Conservation (phyloP, 768 basidiomycete genomes). For the Fomitopsis serialis region DNA sequence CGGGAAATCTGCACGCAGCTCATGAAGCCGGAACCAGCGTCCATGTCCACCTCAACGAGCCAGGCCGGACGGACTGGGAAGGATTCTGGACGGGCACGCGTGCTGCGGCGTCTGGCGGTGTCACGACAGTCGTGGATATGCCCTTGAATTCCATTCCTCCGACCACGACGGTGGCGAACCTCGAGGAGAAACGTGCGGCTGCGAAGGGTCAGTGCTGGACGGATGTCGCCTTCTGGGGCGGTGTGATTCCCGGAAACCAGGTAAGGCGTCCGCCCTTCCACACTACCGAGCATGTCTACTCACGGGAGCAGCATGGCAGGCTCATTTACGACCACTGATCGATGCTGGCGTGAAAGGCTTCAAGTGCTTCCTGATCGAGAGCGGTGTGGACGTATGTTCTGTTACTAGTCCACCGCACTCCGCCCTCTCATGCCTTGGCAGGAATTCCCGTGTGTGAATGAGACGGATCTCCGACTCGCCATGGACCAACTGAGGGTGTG, state of each 20-base stretch:
- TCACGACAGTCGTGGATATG: constrained; percentile 98
- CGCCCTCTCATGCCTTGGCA: constrained; percentile 23
- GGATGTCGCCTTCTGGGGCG: constrained; percentile 93
- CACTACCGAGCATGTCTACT: background rate
- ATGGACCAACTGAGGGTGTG: constrained; percentile 73
- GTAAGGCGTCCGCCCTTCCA: constrained; percentile 26
- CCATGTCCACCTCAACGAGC: constrained; percentile 93
- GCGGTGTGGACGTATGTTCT: constrained; percentile 76
- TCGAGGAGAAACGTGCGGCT: constrained; percentile 64
- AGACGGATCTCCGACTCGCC: constrained; percentile 58
- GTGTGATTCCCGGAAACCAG: constrained; percentile 89
- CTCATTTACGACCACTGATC: constrained; percentile 70
- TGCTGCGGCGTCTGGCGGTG: constrained; percentile 88
- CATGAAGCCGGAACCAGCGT: constrained; percentile 39
- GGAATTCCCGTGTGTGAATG: constrained; percentile 91
- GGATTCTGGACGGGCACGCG: constrained; percentile 89
- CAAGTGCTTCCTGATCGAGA: constrained; percentile 95
- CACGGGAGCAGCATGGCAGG: constrained; percentile 34
- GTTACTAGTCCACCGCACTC: background rate
- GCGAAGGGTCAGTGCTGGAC: constrained; percentile 71
- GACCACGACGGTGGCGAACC: constrained; percentile 78
- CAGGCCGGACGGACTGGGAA: constrained; percentile 91
- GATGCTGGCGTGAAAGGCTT: constrained; percentile 86
- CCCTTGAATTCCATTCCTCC: constrained; percentile 96
- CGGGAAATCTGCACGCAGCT: background rate